Percentiles rank a stretch among this genome's conserved stretches.
Evolutionary conservation across 306 rosid species (phyloP).

Genomic region (Arachis hypogaea): DNA sequence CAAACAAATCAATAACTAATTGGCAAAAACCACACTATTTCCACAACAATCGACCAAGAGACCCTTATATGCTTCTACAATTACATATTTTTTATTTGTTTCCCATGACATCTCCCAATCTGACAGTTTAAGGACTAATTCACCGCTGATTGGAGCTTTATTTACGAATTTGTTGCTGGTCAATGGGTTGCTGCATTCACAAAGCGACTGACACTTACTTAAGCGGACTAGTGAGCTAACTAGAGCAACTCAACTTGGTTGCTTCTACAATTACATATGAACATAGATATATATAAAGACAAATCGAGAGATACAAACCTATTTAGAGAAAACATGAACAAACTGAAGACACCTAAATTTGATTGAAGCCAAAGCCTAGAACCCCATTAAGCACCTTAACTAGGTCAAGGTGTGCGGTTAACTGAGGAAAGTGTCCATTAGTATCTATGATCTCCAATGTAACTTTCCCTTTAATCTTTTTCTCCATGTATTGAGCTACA

Average conservation of each 20-base stretch:
- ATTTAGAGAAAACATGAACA: neutral
- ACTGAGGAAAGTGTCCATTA: constrained; percentile 77
- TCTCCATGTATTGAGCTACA: constrained; percentile 66
- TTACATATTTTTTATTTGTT: neutral
- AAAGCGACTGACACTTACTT: no score
- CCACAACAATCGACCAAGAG: constrained; percentile 3
- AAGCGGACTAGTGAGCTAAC: no score
- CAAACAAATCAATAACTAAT: constrained; percentile 35
- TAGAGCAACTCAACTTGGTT: no score
- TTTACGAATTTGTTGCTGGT: no score
- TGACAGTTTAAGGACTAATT: no score
- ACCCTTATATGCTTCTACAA: constrained; percentile 20
- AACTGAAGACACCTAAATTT: neutral
- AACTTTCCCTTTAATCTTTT: constrained; percentile 64
- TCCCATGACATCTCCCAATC: no score
- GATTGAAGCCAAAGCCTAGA: constrained; percentile 45
- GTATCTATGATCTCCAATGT: constrained; percentile 57
- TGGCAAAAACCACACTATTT: constrained; percentile 14
- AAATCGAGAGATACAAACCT: no score
- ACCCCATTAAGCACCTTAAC: constrained; percentile 63
- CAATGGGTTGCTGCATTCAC: no score
- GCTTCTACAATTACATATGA: constrained; percentile 14
- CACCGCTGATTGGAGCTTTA: no score
- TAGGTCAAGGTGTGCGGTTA: constrained; percentile 70
- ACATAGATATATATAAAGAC: no score